These are phyloP conservation scores for Cupressus sempervirens DNA, from an alignment of 75 land plant genomes.

Conservation along the genomic window DNA sequence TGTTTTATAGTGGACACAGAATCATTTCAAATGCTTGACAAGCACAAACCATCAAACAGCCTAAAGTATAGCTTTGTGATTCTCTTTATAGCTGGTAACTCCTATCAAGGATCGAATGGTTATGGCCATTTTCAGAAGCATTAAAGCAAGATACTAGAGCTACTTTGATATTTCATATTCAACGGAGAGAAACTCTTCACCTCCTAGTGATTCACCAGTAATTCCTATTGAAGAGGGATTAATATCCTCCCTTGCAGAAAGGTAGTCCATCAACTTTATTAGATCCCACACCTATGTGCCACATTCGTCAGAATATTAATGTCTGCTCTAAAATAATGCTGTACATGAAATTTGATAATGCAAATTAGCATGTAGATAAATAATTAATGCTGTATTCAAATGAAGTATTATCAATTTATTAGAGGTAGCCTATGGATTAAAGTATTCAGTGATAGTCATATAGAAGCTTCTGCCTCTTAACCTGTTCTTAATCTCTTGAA, in stretches of 20 bases:
- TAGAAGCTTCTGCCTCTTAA: background rate
- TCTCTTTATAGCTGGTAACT: background rate
- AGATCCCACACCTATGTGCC: slow-evolving; percentile 73
- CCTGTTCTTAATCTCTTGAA: background rate
- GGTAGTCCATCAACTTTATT: slow-evolving; percentile 82
- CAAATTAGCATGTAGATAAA: background rate
- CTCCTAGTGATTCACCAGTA: slow-evolving; percentile 95
- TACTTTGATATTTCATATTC: background rate
- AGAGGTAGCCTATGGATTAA: background rate
- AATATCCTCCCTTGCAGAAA: slow-evolving; percentile 67
- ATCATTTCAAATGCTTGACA: background rate
- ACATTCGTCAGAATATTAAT: background rate
- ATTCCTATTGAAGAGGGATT: slow-evolving; percentile 77
- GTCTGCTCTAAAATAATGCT: background rate
- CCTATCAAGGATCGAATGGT: background rate
- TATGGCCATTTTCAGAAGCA: background rate
- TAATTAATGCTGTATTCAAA: background rate
- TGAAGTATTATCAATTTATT: background rate
- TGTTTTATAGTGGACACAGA: background rate
- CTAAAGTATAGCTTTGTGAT: background rate
- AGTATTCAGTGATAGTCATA: background rate
- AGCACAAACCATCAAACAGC: background rate
- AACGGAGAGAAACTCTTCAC: slow-evolving; percentile 27
- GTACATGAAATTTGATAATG: background rate
- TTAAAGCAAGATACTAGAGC: background rate